Percentiles rank a stretch among this genome's conserved stretches.
Evolutionary conservation across 129 eudicot species (phyloP).

Genomic region (Heracleum sosnowskyi): DNA sequence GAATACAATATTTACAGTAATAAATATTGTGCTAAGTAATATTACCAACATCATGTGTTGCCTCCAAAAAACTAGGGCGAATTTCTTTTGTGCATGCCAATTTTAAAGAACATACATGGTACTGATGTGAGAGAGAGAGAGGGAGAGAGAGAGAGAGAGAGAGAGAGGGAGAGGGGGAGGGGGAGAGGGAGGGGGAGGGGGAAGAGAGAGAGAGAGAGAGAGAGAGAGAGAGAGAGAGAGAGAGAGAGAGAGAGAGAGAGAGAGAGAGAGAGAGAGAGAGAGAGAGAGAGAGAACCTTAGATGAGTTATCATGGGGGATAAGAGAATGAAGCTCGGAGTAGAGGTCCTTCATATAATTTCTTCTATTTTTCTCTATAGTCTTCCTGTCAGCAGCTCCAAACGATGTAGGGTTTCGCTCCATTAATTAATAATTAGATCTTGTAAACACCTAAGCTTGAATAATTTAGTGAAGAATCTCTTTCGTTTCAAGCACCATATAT

Average conservation of each 20-base stretch:
- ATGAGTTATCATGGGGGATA: conserved; percentile 34
- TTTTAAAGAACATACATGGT: too few relatives aligned
- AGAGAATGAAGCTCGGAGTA: conserved; percentile 60
- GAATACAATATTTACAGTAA: too few relatives aligned
- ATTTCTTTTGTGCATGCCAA: neutral
- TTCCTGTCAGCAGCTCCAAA: conserved; percentile 54
- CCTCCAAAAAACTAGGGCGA: neutral
- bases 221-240: too few relatives aligned
- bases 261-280: conserved; percentile 6
- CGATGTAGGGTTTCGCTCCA: conserved; percentile 50
- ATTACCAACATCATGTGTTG: too few relatives aligned
- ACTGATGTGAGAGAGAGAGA: neutral
- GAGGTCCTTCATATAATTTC: conserved; percentile 68
- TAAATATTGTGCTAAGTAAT: too few relatives aligned
- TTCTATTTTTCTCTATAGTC: conserved; percentile 66
- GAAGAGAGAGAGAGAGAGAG: neutral
- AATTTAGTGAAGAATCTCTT: neutral
- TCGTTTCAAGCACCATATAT: neutral
- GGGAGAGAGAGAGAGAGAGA: neutral
- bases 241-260: neutral
- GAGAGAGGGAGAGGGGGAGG: neutral
- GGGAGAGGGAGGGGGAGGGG: neutral
- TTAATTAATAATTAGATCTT: conserved; percentile 1
- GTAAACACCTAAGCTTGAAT: neutral
- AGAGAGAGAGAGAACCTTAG: conserved; percentile 40